A percentile compares a stretch with the other conserved stretches of the same genome.
Evolutionary conservation across 2,329 filamentous ascomycete species (phyloP).

Genomic region (Cytospora schulzeri): DNA sequence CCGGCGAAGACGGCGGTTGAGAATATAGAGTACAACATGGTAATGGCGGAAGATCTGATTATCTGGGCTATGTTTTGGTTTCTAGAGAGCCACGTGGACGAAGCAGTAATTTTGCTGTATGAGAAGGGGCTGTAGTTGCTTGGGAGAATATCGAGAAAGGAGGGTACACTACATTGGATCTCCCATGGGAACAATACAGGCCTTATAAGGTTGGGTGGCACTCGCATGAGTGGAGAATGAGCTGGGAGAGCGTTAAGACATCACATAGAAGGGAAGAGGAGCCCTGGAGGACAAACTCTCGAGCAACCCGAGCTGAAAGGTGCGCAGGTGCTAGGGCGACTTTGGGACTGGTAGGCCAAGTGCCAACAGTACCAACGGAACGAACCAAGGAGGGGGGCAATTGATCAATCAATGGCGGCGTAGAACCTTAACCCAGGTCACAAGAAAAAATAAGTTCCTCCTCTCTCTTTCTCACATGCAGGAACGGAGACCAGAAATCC

Average conservation of each 20-base stretch:
- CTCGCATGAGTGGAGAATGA: neutral
- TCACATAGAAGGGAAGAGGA: neutral
- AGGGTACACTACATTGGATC: neutral
- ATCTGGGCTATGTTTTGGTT: neutral
- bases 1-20: slow-evolving; percentile 55
- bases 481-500: neutral
- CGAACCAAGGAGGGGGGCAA: neutral
- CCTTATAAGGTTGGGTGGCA: neutral
- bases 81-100: too few relatives aligned
- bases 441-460: too few relatives aligned
- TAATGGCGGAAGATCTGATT: slow-evolving; percentile 24
- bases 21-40: slow-evolving; percentile 49
- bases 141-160: neutral
- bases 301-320: neutral
- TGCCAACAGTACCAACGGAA: too few relatives aligned
- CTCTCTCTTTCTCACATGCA: neutral
- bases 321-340: too few relatives aligned
- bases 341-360: neutral
- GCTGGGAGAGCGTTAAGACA: neutral
- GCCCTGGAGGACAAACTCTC: too few relatives aligned
- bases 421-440: neutral
- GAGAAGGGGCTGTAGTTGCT: neutral
- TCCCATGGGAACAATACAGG: neutral
- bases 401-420: neutral
- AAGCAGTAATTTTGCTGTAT: neutral